Evolutionary conservation across 140 eudicot species (phyloP).

Genomic region (Bidens hawaiensis): DNA sequence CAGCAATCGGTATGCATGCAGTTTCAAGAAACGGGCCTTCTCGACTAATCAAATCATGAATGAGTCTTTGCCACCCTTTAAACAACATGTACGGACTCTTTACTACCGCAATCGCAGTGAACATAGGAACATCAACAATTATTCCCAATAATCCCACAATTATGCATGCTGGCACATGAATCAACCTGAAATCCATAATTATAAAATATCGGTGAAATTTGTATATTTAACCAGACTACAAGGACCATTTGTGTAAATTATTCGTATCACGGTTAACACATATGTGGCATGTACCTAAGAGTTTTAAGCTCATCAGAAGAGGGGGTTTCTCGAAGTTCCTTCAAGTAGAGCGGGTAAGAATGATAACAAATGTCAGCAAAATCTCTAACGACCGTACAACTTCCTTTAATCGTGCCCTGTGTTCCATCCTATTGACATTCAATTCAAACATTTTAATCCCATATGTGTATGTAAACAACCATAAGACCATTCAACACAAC

Average conservation of each 20-base stretch:
- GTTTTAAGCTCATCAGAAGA: slow-evolving; percentile 45
- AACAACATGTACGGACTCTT: slow-evolving; percentile 90
- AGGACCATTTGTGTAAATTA: neutral
- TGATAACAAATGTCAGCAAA: slow-evolving; percentile 81
- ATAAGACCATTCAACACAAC: neutral
- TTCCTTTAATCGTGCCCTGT: slow-evolving; percentile 86
- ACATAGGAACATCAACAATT: slow-evolving; percentile 79
- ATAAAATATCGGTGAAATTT: neutral
- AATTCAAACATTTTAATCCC: neutral
- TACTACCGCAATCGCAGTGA: slow-evolving; percentile 70
- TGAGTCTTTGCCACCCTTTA: slow-evolving; percentile 87
- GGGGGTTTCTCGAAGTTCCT: slow-evolving; percentile 76
- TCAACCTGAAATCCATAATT: slow-evolving; percentile 46
- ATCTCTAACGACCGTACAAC: slow-evolving; percentile 86
- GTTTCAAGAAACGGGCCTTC: slow-evolving; percentile 97
- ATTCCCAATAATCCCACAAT: slow-evolving; percentile 73
- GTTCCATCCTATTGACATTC: slow-evolving; percentile 72
- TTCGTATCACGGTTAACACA: too few species aligned
- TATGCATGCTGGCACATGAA: slow-evolving; percentile 90
- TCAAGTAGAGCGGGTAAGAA: slow-evolving; percentile 75
- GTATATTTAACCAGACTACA: neutral
- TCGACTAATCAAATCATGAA: slow-evolving; percentile 78
- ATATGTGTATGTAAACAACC: neutral
- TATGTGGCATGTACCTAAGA: slow-evolving; percentile 44
- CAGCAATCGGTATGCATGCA: slow-evolving; percentile 95